Base-by-base conservation (phyloP, 2,329 filamentous ascomycete genomes). In the Aureobasidium lini region DNA sequence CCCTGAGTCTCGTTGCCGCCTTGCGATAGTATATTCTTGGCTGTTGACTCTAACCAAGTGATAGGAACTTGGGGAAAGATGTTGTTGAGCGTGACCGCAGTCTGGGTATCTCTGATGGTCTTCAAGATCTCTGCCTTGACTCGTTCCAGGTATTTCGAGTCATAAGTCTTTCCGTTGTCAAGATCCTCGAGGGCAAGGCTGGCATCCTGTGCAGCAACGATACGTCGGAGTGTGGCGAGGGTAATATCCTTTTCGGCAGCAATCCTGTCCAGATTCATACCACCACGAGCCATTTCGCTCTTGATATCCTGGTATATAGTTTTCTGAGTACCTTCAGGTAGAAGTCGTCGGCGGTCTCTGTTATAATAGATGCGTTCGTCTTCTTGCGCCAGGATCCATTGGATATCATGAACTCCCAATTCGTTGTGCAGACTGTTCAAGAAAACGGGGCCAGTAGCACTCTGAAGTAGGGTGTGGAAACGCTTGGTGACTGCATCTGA, bases 351-450 rank as follows among this genome's bases (percentile, higher is more conserved):
- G 9, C 57, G 46, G n/a, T 59, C 57, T 48, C 37, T 44, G 16
- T 29, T 59, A 32, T 52, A 53, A 10, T 36, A 23, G 31, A 59
- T 50, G 31, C 29, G 31, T 31, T 43, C 47, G 6, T 46, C 47
- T 37, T 59, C 47, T 13, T 53, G 57, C 4, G 37, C 37, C 29
- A 57, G 16, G 1, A 61, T 23, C 59, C 59, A 61, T 34, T 61
- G 50, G 5, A 49, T 39, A 31, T 61, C 50, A 6, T 57, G 46
- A 11, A 61, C 52, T 15, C 52, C 59, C 13, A 61, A n/a, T 4
- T 49, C 37, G 32, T 15, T 40, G 23, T 54, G 52, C 29, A 61
- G 28, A 37, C 34, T 44, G 18, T 47, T 43, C n/a, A 56, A 11
- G 16, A 56, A 47, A 7, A 61, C 29, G 2, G 37, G 37, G 9